phyloP scores from a whole-genome alignment of 768 basidiomycete species.

The Lentinus brumalis region DNA sequence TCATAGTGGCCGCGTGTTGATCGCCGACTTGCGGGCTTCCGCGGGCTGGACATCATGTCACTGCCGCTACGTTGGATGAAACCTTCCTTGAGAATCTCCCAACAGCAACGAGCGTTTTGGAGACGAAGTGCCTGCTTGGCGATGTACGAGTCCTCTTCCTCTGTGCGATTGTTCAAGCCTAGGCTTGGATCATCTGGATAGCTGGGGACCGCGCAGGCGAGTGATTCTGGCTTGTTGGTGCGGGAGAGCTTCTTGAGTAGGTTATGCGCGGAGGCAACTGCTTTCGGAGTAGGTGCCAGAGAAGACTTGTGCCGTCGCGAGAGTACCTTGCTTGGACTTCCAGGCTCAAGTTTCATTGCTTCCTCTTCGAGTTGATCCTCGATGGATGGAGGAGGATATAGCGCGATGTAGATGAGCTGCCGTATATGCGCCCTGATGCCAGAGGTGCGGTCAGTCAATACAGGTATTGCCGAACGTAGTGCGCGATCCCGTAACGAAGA shows the following conservation, averaged over 20 bases:
- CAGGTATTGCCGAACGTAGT: neutral
- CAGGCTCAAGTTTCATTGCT: conserved; percentile 22
- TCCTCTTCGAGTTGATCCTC: conserved; percentile 26
- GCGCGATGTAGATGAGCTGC: conserved; percentile 69
- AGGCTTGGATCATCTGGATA: conserved; percentile 32
- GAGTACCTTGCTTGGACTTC: conserved; percentile 36
- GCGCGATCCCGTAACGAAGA: neutral
- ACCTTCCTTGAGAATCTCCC: conserved; percentile 61
- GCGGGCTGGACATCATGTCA: conserved; percentile 3
- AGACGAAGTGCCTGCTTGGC: conserved; percentile 57
- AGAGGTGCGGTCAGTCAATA: neutral
- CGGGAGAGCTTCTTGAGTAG: conserved; percentile 55
- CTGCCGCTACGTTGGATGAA: conserved; percentile 44
- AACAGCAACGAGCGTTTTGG: conserved; percentile 53
- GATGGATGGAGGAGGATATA: conserved; percentile 51
- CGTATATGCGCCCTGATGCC: conserved; percentile 57
- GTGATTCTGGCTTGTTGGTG: conserved; percentile 56
- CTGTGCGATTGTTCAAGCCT: conserved; percentile 30
- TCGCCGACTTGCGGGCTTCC: conserved; percentile 9
- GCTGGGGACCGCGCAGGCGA: conserved; percentile 57
- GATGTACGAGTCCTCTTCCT: conserved; percentile 56
- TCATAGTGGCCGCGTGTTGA: neutral
- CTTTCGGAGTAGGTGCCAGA: conserved; percentile 44
- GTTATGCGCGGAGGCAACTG: conserved; percentile 52
- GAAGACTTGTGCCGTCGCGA: conserved; percentile 41